Conservation (phyloP, 2,329 filamentous ascomycete species). For the Raffaelea albimanens region DNA sequence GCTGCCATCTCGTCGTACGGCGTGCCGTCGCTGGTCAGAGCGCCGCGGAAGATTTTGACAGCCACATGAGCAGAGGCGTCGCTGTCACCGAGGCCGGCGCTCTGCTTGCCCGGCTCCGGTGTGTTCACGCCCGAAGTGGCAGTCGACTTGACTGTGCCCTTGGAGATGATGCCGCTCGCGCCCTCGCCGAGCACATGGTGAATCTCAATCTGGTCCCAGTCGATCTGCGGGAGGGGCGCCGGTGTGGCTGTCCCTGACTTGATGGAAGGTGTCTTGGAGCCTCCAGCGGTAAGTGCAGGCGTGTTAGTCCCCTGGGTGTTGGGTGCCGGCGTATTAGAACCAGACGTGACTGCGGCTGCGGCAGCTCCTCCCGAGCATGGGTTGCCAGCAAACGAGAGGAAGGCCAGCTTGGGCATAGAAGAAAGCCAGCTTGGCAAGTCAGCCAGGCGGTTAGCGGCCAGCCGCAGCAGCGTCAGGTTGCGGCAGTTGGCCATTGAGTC, state of each 20-base stretch:
- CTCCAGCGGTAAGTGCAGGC: no score
- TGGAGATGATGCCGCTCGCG: conserved; percentile 36
- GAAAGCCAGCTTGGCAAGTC: conserved; percentile 33
- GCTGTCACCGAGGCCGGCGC: conserved; percentile 7
- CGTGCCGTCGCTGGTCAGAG: conserved; percentile 35
- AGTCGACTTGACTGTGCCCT: conserved; percentile 18
- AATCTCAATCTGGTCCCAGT: conserved; percentile 30
- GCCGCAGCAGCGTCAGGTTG: conserved; percentile 31
- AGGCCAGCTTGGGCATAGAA: conserved; percentile 32
- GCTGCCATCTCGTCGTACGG: conserved; percentile 40
- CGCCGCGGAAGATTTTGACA: conserved; percentile 39
- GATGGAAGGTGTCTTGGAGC: conserved; percentile 2
- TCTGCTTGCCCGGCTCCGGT: conserved; percentile 1
- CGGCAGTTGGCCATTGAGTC: conserved; percentile 31
- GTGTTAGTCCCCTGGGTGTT: no score
- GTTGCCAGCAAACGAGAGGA: conserved; percentile 37
- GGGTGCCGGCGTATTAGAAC: no score
- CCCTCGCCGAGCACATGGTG: conserved; percentile 32
- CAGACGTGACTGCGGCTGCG: neutral
- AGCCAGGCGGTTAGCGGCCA: conserved; percentile 31
- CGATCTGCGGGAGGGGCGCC: conserved; percentile 23
- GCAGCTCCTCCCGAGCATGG: conserved; percentile 24
- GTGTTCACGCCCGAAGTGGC: conserved; percentile 4
- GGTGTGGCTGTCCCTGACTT: conserved; percentile 6
- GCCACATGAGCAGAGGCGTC: conserved; percentile 27